Evolutionary conservation across 164 flowering plant species (phyloP).

Genomic region (Macadamia integrifolia): DNA sequence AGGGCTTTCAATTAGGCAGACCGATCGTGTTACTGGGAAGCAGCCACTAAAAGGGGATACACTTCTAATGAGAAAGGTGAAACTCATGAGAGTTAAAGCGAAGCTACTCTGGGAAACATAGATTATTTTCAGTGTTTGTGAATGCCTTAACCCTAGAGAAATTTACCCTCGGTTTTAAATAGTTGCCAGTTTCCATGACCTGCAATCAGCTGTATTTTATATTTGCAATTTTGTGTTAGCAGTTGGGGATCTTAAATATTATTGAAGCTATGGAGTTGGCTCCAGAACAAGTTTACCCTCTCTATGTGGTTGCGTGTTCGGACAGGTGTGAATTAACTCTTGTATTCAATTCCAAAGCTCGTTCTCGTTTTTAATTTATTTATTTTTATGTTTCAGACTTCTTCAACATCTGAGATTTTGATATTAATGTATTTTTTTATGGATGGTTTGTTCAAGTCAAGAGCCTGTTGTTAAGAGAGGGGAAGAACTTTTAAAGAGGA

Average conservation of each 20-base stretch:
- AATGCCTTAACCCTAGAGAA: too few relatives aligned
- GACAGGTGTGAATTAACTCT: slow-evolving; percentile 45
- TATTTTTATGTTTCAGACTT: background rate
- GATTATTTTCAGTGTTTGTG: background rate
- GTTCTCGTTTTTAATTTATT: slow-evolving; percentile 1
- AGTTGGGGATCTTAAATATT: slow-evolving; percentile 85
- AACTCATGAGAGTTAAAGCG: background rate
- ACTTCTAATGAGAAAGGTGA: slow-evolving; percentile 71
- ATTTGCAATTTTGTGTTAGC: slow-evolving; percentile 16
- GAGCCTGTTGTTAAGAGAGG: slow-evolving; percentile 81
- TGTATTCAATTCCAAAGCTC: background rate
- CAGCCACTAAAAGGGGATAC: slow-evolving; percentile 40
- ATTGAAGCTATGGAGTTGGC: slow-evolving; percentile 67
- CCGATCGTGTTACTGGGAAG: slow-evolving; percentile 74
- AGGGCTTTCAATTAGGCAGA: slow-evolving; percentile 75
- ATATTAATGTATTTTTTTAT: slow-evolving; percentile 15
- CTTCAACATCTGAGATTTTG: background rate
- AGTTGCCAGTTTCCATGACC: slow-evolving; percentile 4
- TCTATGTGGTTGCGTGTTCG: slow-evolving; percentile 67
- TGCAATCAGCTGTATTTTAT: background rate
- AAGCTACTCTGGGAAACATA: background rate
- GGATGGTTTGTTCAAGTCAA: slow-evolving; percentile 47
- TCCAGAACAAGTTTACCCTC: slow-evolving; percentile 64
- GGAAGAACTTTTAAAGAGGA: slow-evolving; percentile 83
- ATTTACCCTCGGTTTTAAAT: too few relatives aligned